Evolutionary conservation across 2,329 filamentous ascomycete species (phyloP).

Genomic region (Fusarium fracticaudum): DNA sequence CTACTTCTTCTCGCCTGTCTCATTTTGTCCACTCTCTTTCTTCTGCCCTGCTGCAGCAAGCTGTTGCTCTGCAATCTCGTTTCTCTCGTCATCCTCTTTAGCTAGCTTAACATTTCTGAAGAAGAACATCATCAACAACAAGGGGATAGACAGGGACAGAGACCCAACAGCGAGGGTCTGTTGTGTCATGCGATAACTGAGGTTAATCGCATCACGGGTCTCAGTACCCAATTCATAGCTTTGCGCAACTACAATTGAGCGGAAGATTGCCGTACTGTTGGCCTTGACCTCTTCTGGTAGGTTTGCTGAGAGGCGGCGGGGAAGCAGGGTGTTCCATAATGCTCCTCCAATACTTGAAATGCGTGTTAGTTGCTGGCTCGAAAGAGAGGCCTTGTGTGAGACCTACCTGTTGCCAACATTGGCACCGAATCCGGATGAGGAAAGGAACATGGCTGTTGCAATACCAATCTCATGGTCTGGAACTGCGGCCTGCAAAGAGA

Average conservation of each 20-base stretch:
- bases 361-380: not conserved
- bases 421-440: conserved; percentile 42
- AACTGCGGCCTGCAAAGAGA: conserved; percentile 47
- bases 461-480: conserved; percentile 46
- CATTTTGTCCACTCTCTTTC: rapidly evolving
- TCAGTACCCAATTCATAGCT: conserved; percentile 2
- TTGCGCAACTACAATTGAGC: conserved; percentile 39
- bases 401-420: conserved; percentile 44
- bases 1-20: not conserved
- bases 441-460: conserved; percentile 47
- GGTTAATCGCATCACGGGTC: conserved; percentile 27
- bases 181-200: conserved; percentile 27
- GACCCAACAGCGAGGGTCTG: conserved; percentile 32
- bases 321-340: conserved; percentile 45
- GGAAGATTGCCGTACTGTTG: conserved; percentile 34
- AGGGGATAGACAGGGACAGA: conserved; percentile 14
- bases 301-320: conserved; percentile 30
- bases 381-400: rapidly evolving
- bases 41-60: not conserved
- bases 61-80: not conserved
- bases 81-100: not conserved
- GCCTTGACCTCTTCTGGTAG: conserved; percentile 26
- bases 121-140: conserved; percentile 31
- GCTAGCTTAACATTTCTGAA: conserved; percentile 26
- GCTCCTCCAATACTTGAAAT: conserved; percentile 45